Base-by-base conservation (phyloP, 1,139 yeast species). In the Scheffersomyces illinoinensis region DNA sequence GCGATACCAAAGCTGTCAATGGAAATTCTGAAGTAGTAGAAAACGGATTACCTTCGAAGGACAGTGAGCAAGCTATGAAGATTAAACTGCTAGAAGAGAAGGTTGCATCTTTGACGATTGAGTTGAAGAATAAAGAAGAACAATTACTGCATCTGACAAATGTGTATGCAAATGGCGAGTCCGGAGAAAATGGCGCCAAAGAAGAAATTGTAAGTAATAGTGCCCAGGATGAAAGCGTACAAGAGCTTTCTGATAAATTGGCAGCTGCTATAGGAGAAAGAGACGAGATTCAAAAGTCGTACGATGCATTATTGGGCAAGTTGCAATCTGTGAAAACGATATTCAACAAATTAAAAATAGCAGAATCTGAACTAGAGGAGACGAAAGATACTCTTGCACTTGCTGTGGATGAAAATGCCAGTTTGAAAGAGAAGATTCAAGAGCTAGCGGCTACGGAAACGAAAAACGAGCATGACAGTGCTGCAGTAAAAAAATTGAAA, bases 281-380 rank as follows among this genome's bases (percentile, higher is more conserved):
- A 56, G 91, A 87, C 60, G 85, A 86, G 48, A 82, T 86, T 39
- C 90, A 90, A 65, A 81, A 84, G 10, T 90, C 90, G 61, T 92
- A 93, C 70, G 91, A 92, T 64, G 81, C 83, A n/a, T 76, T 95
- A 21, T 76, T 93, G 59, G 89, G 87, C 62, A 85, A 91, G 69
- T 78, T 95, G 46, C 85, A 96, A 1, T 86, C 91, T 2, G 92
- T 95, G 91, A 92, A 91, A 68, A 77, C 90, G 0, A 83, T 89
- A 2, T 90, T 90, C 70, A 83, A 82, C 58, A 89, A 89, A 65
- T 88, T 89, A 92, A 89, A 89, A 68, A 88, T 86, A 61, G 81
- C 96, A 0, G 90, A 95, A 64, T 80, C 81, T 10, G 96, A 92
- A 64, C 77, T 93, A 50, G 89, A 87, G 55, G 62, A 59, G 51